phyloP scores from a whole-genome alignment of 495 filamentous ascomycete species.

The Xylaria scruposa region DNA sequence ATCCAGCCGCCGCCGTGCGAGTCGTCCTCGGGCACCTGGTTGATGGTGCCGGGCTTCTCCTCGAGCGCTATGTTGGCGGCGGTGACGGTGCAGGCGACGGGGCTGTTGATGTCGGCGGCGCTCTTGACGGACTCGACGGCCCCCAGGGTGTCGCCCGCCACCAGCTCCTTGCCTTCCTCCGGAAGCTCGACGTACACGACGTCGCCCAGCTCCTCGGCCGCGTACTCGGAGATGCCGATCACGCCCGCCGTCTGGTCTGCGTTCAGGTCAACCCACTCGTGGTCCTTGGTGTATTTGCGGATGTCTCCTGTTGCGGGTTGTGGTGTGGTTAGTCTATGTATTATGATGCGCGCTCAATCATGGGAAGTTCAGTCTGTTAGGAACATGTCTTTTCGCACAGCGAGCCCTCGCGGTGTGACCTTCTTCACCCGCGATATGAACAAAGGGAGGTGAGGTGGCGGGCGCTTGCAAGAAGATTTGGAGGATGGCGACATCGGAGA shows the following conservation, averaged over 20 bases:
- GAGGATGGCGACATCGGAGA: constrained; percentile 39
- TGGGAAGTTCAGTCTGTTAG: neutral
- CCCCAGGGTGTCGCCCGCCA: constrained; percentile 79
- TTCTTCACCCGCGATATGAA: neutral
- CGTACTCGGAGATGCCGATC: constrained; percentile 90
- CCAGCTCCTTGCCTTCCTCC: constrained; percentile 63
- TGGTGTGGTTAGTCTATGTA: constrained; percentile 25
- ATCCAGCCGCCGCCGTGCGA: constrained; percentile 89
- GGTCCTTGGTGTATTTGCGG: constrained; percentile 95
- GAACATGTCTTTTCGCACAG: neutral
- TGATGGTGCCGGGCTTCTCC: constrained; percentile 85
- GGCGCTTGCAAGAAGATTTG: neutral
- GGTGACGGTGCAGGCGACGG: constrained; percentile 76
- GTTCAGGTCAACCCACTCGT: constrained; percentile 94
- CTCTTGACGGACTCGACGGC: constrained; percentile 98
- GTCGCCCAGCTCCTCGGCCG: constrained; percentile 88
- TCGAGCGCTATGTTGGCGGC: constrained; percentile 74
- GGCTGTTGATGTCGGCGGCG: constrained; percentile 93
- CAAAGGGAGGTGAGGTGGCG: neutral
- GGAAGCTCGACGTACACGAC: constrained; percentile 97
- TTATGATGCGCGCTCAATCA: constrained; percentile 4
- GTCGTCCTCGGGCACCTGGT: constrained; percentile 73
- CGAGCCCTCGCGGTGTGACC: neutral
- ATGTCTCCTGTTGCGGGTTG: constrained; percentile 52
- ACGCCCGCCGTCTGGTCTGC: constrained; percentile 72